phyloP scores from a whole-genome alignment of 805 yeast genomes.

The Candida anglica region DNA sequence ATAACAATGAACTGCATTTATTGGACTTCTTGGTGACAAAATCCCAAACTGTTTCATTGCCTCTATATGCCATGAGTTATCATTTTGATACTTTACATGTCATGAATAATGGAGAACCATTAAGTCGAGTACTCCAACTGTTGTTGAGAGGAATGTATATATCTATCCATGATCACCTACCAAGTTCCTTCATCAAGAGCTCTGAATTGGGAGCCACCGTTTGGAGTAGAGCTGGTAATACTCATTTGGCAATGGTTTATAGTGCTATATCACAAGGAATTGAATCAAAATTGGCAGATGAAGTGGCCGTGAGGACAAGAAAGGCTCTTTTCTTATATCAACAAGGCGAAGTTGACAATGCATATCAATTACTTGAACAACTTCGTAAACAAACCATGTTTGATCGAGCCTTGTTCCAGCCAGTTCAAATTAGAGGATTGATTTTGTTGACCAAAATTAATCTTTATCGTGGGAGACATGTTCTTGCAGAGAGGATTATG shows the following conservation, averaged over 20 bases:
- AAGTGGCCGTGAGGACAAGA: constrained; percentile 35
- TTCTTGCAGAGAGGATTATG: constrained; percentile 31
- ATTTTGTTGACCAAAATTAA: constrained; percentile 32
- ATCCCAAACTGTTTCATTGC: constrained; percentile 46
- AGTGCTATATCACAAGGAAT: constrained; percentile 35
- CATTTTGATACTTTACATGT: constrained; percentile 59
- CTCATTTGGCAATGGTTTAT: constrained; percentile 44
- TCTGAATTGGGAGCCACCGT: constrained; percentile 43
- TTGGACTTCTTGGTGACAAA: constrained; percentile 56
- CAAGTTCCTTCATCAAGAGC: constrained; percentile 40
- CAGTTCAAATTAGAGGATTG: constrained; percentile 36
- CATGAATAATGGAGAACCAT: constrained; percentile 48
- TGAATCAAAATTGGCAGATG: constrained; percentile 36
- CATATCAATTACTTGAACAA: constrained; percentile 31
- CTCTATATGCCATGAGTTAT: constrained; percentile 56
- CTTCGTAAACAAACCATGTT: constrained; percentile 16
- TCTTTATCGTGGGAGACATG: constrained; percentile 36
- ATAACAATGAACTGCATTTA: constrained; percentile 57
- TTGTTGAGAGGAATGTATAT: constrained; percentile 53
- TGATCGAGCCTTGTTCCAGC: constrained; percentile 38
- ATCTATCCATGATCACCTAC: constrained; percentile 44
- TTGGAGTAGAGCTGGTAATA: constrained; percentile 53
- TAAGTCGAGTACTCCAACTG: constrained; percentile 49
- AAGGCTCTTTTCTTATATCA: constrained; percentile 31
- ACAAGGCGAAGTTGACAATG: constrained; percentile 38